Evolutionary conservation across 2,329 filamentous ascomycete species (phyloP).

Genomic region (Ophiostoma tasmaniense): DNA sequence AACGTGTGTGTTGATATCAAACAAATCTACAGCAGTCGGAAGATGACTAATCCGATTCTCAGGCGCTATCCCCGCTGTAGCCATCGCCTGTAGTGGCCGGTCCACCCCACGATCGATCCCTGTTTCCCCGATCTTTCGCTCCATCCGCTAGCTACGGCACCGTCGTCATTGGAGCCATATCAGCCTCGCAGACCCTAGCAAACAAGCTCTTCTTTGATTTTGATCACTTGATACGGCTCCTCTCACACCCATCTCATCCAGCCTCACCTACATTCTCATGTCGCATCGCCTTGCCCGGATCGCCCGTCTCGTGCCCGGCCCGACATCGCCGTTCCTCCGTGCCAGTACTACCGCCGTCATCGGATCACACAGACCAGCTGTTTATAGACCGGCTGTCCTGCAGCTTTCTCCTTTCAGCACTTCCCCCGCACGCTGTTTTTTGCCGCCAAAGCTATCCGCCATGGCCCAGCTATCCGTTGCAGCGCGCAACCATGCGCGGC

Average conservation of each 20-base stretch:
- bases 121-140: neutral
- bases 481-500: slow-evolving; percentile 26
- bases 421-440: neutral
- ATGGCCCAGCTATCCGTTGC: slow-evolving; percentile 17
- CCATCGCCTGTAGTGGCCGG: neutral
- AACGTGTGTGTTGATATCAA: neutral
- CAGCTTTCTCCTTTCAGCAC: neutral
- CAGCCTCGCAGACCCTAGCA: neutral
- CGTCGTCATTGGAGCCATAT: neutral
- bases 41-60: neutral
- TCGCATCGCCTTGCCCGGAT: slow-evolving; percentile 18
- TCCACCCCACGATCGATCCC: slow-evolving; percentile 1
- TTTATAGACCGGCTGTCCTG: neutral
- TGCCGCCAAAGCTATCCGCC: slow-evolving; percentile 1
- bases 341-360: neutral
- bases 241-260: neutral
- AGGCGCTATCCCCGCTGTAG: neutral
- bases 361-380: neutral
- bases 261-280: slow-evolving; percentile 12
- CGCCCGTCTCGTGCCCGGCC: slow-evolving; percentile 16
- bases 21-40: neutral
- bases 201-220: neutral
- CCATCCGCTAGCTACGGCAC: neutral
- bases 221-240: neutral
- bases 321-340: slow-evolving; percentile 12